Evolutionary conservation across 2,329 filamentous ascomycete genomes (phyloP), one percentile per base, ranked within the genome.

Genomic region (Pseudogymnoascus sp.): DNA sequence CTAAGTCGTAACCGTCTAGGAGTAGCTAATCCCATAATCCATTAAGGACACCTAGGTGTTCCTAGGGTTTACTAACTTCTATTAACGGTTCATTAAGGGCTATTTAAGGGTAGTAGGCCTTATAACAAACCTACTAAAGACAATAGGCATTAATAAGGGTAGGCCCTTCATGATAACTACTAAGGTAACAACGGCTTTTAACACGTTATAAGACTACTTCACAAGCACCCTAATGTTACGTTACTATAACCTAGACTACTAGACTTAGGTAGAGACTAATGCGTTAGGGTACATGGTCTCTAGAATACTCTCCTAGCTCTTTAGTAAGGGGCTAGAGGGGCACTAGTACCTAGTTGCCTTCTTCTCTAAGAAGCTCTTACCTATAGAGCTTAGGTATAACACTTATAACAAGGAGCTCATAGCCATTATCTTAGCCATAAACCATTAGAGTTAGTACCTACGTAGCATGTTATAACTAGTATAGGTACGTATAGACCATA

Each of bases 51-150:
- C 74, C 6, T 65, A 71, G 63, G 42, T 62, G 1, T 74, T 74
- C 61, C 21, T 31, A 31, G 6, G 29, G 6, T 31, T 74, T 75
- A 75, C 59, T 76, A n/a, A n/a, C n/a, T n/a, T n/a, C n/a, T n/a
- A n/a, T n/a, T n/a, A n/a, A n/a, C n/a, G n/a, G n/a, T n/a, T 75
- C 64, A 72, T 75, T 10, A 59, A 65, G 10, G 42, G 56, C 3
- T 76, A 70, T 59, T 68, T 64, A 3, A 16, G 47, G 6, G 65
- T 73, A 2, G 64, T 61, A 8, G 14, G 37, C 2, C 14, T 8
- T 1, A 38, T 38, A 2, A 16, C 14, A 5, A 16, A 38, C 37
- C 14, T 38, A 2, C 37, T 38, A n/a, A 38, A 38, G 6, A 38
- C n/a, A 5, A 37, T 14, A 14, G 33, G 13, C 11, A 6, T 26